Percentiles rank a stretch among this genome's conserved stretches.
These are phyloP conservation scores for Daldinia loculata DNA, from an alignment of 495 filamentous ascomycete species.

Conservation along the genomic window DNA sequence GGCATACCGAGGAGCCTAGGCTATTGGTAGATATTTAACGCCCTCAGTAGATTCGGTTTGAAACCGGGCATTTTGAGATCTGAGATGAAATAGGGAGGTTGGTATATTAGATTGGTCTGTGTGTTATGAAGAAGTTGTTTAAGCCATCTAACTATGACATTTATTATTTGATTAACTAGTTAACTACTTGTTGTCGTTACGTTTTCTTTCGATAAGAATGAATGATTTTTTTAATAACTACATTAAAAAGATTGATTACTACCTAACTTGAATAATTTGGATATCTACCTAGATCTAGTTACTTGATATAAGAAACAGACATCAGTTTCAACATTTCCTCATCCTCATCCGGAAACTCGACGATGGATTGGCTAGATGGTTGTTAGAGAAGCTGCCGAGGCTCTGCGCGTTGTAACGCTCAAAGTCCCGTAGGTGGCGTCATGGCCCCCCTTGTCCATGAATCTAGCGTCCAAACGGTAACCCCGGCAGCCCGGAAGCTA, in stretches of 20 bases:
- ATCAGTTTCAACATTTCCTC: not conserved
- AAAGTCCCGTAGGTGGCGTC: slow-evolving; percentile 27
- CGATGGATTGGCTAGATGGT: not conserved
- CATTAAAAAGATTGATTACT: no score
- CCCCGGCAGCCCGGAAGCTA: slow-evolving; percentile 30
- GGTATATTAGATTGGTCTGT: slow-evolving; percentile 14
- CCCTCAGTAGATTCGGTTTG: not conserved
- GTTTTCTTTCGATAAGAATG: not conserved
- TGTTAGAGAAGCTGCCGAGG: slow-evolving; percentile 1
- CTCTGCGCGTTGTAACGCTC: slow-evolving; percentile 4
- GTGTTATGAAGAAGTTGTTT: not conserved
- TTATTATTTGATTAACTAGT: no score
- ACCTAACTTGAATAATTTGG: not conserved
- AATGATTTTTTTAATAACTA: no score
- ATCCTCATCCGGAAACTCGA: not conserved
- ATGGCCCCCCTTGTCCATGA: not conserved
- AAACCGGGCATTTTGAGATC: not conserved
- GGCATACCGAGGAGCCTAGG: not conserved
- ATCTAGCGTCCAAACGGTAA: slow-evolving; percentile 27
- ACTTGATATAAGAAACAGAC: not conserved
- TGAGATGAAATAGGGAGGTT: slow-evolving; percentile 26
- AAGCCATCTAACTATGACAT: no score
- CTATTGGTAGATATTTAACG: not conserved
- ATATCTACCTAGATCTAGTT: not conserved
- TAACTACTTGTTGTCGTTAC: no score